These are phyloP conservation scores for Silene conica DNA, from an alignment of 148 eudicot genomes.

Conservation along the genomic window DNA sequence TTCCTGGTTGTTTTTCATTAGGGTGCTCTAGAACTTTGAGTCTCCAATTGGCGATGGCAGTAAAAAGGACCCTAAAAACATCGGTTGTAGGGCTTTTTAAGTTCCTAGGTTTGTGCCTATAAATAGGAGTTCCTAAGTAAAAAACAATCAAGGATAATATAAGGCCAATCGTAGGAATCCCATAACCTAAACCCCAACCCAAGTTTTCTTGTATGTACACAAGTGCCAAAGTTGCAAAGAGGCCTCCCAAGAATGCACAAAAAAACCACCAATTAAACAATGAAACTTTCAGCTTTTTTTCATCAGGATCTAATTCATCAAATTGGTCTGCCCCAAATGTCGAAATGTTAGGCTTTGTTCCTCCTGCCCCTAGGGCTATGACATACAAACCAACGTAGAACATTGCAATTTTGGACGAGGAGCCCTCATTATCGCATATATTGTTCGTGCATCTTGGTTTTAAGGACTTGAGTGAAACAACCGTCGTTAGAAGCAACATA, in stretches of 20 bases:
- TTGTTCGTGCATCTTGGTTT: slow-evolving; percentile 58
- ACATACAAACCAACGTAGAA: slow-evolving; percentile 74
- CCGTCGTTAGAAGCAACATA: slow-evolving; percentile 63
- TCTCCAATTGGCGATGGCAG: slow-evolving; percentile 47
- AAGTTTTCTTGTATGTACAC: slow-evolving; percentile 87
- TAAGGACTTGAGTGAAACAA: slow-evolving; percentile 53
- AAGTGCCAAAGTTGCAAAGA: slow-evolving; percentile 62
- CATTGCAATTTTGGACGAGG: slow-evolving; percentile 43
- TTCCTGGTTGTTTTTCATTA: slow-evolving; percentile 34
- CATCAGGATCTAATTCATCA: slow-evolving; percentile 57
- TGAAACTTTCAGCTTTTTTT: slow-evolving; percentile 64
- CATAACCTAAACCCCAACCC: slow-evolving; percentile 91
- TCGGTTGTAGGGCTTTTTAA: slow-evolving; percentile 51
- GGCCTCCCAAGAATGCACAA: slow-evolving; percentile 64
- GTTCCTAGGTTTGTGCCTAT: slow-evolving; percentile 62
- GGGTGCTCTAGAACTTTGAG: slow-evolving; percentile 33
- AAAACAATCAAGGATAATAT: slow-evolving; percentile 56
- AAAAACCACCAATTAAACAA: slow-evolving; percentile 99
- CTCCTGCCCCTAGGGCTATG: slow-evolving; percentile 80
- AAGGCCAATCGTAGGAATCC: slow-evolving; percentile 69
- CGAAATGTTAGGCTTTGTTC: slow-evolving; percentile 89
- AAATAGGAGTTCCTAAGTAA: slow-evolving; percentile 63
- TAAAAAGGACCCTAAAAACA: slow-evolving; percentile 36
- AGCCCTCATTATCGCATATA: slow-evolving; percentile 51
- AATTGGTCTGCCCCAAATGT: slow-evolving; percentile 94